Evolutionary conservation across 225 moss, liverwort and hornwort genomes (phyloP), one percentile per base, ranked within the genome.

Genomic region (Marchantia polymorpha): DNA sequence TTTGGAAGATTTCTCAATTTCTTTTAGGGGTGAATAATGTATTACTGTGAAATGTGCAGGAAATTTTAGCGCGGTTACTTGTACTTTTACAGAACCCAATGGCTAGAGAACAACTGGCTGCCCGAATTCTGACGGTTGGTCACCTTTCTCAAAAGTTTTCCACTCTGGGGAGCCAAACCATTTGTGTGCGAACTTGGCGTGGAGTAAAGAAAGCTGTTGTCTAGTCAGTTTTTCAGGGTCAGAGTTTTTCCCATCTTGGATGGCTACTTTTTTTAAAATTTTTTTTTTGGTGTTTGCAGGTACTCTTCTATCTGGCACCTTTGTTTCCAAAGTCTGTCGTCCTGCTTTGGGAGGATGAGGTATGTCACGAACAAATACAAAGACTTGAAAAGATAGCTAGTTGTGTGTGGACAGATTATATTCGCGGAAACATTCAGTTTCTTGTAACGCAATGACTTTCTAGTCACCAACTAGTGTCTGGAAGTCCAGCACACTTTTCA

Each of bases 321-420:
- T 82, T 97, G 49, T 94, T 94, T 80, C 94, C 94, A 64, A 89
- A 88, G 76, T 83, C 92, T 53, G 90, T 94, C 73, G 85, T 90
- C 53, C 86, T 91, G 52, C 90, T 94, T 52, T 97, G 97, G 97
- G 93, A 97, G 86, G 92, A 85, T 82, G 93, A 97, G 97, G 97
- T 97, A 72, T 86, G 87, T 82, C 46, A 59, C 39, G 25, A 25
- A 13, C 22, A 19, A 13, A 0, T 1, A 16, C 27, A 6, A 26
- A 0, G 27, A 26, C 27, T 12, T 26, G 73, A 54, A 53, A 0
- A 52, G 69, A 47, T 56, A 39, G 16, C 17, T 7, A 19, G 13
- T 56, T 56, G 19, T 56, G 56, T 56, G 56, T 6, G 56, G 19
- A 56, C 5, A 56, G 4, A 39, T 39, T 19, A 6, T 56, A 13